These are phyloP conservation scores for Apiospora malaysiana DNA, from an alignment of 2,329 filamentous ascomycete species.

Conservation along the genomic window DNA sequence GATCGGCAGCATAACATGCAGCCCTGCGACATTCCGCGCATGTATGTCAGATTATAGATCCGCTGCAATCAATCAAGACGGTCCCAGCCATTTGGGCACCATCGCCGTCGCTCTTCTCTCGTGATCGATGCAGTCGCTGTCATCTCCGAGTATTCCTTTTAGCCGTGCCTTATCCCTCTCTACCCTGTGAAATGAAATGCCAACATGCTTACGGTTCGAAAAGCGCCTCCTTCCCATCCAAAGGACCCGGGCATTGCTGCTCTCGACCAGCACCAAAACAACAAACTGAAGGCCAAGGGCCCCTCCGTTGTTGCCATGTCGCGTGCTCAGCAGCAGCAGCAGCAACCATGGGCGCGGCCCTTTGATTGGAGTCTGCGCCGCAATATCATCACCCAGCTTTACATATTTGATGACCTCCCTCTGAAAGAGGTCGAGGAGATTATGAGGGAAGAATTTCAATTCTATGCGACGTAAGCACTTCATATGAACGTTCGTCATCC, in stretches of 20 bases:
- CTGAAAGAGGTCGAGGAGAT: constrained; percentile 23
- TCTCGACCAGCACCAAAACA: background rate
- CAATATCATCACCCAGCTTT: constrained; percentile 12
- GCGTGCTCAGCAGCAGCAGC: constrained; percentile 7
- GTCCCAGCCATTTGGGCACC: background rate
- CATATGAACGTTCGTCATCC: background rate
- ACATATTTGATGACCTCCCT: constrained; percentile 19
- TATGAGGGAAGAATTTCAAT: constrained; percentile 1
- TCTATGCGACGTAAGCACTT: constrained; percentile 22
- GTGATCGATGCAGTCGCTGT: background rate
- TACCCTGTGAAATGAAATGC: background rate
- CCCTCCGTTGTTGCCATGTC: background rate
- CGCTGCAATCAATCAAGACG: background rate
- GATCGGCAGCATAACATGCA: background rate
- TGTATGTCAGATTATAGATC: constrained; percentile 16
- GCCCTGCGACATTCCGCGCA: background rate
- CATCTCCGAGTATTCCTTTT: background rate
- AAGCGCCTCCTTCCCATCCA: background rate
- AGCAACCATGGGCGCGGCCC: constrained; percentile 7
- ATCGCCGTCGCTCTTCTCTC: background rate
- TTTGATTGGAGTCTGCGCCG: constrained; percentile 19
- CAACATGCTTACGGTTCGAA: background rate
- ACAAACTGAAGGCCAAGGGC: background rate
- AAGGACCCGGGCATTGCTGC: background rate
- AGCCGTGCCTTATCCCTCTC: too few species aligned